These are phyloP conservation scores for Neoarthrinium moseri DNA, from an alignment of 2,329 filamentous ascomycete species.

Conservation along the genomic window DNA sequence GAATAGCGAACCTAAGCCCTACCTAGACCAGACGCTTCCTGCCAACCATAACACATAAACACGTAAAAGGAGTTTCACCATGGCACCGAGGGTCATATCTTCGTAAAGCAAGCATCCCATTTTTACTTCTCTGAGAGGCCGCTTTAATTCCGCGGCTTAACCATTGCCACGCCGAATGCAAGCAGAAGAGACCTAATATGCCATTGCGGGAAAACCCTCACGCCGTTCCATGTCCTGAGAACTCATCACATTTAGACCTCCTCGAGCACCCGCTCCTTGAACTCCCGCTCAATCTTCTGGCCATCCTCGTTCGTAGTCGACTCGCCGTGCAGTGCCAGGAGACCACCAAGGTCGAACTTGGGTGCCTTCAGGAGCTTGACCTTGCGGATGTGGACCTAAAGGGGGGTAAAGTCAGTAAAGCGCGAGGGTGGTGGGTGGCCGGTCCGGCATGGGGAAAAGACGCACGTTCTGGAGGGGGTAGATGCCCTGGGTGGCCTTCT, in stretches of 20 bases:
- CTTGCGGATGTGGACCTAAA: conserved; percentile 98
- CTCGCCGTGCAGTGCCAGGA: conserved; percentile 97
- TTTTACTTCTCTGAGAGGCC: conserved; percentile 31
- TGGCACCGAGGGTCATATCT: conserved; percentile 20
- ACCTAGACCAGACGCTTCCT: too few relatives aligned
- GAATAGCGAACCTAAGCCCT: too few relatives aligned
- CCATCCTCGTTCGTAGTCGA: conserved; percentile 93
- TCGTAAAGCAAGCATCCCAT: conserved; percentile 35
- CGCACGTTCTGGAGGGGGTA: conserved; percentile 98
- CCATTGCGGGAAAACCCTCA: conserved; percentile 44
- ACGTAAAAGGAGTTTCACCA: too few relatives aligned
- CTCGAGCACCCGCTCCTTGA: conserved; percentile 97
- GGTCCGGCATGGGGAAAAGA: conserved; percentile 21
- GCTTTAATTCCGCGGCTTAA: conserved; percentile 32
- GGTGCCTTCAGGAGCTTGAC: conserved; percentile 98
- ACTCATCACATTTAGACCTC: conserved; percentile 69
- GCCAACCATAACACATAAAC: too few relatives aligned
- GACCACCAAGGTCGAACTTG: conserved; percentile 97
- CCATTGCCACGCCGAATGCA: conserved; percentile 46
- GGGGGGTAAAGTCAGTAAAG: conserved; percentile 33
- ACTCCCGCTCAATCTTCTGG: conserved; percentile 98
- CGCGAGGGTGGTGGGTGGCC: neutral
- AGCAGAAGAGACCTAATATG: conserved; percentile 45
- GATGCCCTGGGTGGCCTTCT: conserved; percentile 99
- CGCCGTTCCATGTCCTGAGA: conserved; percentile 41